Base-by-base conservation (phyloP, 2,329 filamentous ascomycete species). In the Neodidymelliopsis sp. region DNA sequence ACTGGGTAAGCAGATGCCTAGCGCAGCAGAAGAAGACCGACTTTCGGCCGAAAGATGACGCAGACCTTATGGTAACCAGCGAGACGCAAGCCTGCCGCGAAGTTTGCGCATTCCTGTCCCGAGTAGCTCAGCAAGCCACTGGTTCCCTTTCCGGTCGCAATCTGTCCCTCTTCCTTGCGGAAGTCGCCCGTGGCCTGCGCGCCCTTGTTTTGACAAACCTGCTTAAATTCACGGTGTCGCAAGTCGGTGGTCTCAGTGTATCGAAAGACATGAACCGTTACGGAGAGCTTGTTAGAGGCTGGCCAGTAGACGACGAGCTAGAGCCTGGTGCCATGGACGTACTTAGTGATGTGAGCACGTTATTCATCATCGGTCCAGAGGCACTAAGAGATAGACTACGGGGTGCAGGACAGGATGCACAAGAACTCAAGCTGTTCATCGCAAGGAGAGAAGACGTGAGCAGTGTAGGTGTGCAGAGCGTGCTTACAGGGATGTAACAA, bases 231-330 rank as follows among this genome's bases (percentile, higher is more conserved):
- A 85, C 88, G 53, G 91, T 99, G 59, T 96, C 91, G 61, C 90
- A 92, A 29, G 92, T 93, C 0, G 94, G 94, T 53, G 94, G 91
- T 2, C 83, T 99, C 35, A 94, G 97, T 84, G 90, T 97, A 19
- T 93, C 89, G 25, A 96, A 97, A 76, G 94, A 99, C 70, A 92
- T 97, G 71, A 90, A 91, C 25, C 91, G 91, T 69, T 99, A 99
- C 72, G 89, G 90, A 7, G 88, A 92, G 53, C 84, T 96, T 9
- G 81, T 99, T 57, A 86, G 90, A 54, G 86, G 86, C 24, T 97
- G 91, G 91, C 84, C 88, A 1, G 64, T 79, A 29, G 84, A 86
- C 37, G 82, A 84, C 60, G 81, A 81, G 18, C 83, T 79, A 39
- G 77, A 77, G 53, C 52, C 62, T 1, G 71, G 68, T 0, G 69